phyloP scores from a whole-genome alignment of 208 protist genomes.

The Wallacemonas collosoma region DNA sequence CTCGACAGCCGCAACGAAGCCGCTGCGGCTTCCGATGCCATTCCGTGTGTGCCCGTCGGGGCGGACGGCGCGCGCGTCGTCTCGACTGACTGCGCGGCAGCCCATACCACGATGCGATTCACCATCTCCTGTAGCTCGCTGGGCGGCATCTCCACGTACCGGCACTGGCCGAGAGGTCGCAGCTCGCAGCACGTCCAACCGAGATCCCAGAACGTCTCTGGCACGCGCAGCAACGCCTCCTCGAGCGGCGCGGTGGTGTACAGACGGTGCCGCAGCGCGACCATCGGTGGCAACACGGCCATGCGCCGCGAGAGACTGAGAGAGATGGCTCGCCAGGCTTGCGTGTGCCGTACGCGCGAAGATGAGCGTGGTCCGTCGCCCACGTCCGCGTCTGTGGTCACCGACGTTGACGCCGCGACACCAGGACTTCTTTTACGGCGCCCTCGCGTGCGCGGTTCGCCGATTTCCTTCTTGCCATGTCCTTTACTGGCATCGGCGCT shows the following conservation, averaged over 20 bases:
- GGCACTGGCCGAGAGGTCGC: constrained; percentile 31
- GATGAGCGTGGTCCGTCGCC: too few species aligned
- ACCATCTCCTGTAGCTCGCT: constrained; percentile 61
- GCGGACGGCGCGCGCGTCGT: not conserved
- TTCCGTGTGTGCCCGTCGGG: too few species aligned
- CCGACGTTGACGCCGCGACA: too few species aligned
- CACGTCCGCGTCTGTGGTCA: too few species aligned
- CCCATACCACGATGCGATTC: constrained; percentile 75
- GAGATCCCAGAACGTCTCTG: constrained; percentile 58
- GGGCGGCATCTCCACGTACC: constrained; percentile 43
- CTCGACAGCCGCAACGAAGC: constrained; percentile 44
- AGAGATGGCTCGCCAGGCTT: constrained; percentile 50
- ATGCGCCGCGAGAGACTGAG: constrained; percentile 45
- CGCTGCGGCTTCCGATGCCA: not conserved
- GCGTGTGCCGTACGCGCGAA: constrained; percentile 40
- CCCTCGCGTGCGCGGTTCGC: too few species aligned
- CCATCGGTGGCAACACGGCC: constrained; percentile 50
- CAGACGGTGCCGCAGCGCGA: constrained; percentile 55
- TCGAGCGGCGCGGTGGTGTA: constrained; percentile 67
- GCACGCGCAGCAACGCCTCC: constrained; percentile 53
- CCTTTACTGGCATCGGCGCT: not conserved
- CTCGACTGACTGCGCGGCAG: constrained; percentile 15
- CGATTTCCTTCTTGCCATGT: not conserved
- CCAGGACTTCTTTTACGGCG: too few species aligned
- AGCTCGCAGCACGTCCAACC: constrained; percentile 73